Evolutionary conservation across 495 filamentous ascomycete genomes (phyloP).

Genomic region (Lasiosphaeriaceae sp.): DNA sequence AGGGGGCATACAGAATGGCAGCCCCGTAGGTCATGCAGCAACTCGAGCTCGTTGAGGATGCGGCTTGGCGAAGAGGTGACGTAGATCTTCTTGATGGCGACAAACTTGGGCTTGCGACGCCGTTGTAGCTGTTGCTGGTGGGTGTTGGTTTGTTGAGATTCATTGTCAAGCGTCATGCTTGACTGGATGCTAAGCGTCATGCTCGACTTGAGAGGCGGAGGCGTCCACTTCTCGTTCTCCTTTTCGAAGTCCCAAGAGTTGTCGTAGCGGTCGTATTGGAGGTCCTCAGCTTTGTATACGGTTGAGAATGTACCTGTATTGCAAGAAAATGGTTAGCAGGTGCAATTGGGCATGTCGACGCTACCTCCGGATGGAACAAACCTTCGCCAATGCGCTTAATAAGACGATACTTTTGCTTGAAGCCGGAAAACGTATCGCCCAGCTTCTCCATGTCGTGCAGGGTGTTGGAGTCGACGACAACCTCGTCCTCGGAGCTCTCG

Average conservation of each 20-base stretch:
- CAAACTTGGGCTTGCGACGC: conserved; percentile 62
- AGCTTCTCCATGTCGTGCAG: conserved; percentile 83
- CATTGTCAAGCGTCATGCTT: conserved; percentile 19
- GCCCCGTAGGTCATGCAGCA: conserved; percentile 84
- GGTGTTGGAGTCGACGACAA: conserved; percentile 69
- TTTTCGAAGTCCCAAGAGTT: conserved; percentile 83
- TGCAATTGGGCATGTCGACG: background rate
- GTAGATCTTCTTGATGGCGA: conserved; percentile 98
- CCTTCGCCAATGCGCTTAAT: conserved; percentile 98
- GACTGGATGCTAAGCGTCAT: conserved; percentile 16
- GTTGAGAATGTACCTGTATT: conserved; percentile 89
- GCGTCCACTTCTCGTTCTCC: conserved; percentile 57
- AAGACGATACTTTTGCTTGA: conserved; percentile 75
- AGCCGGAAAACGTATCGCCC: conserved; percentile 75
- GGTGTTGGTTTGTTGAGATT: background rate
- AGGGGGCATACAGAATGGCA: conserved; percentile 85
- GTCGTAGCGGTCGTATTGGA: conserved; percentile 76
- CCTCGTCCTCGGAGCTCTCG: conserved; percentile 55
- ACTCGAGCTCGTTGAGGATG: conserved; percentile 94
- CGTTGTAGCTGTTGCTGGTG: conserved; percentile 14
- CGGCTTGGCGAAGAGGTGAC: conserved; percentile 90
- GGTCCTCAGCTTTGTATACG: conserved; percentile 96
- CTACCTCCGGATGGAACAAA: conserved; percentile 25
- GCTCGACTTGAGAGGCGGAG: conserved; percentile 56
- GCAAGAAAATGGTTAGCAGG: conserved; percentile 2